Evolutionary conservation across 495 filamentous ascomycete species (phyloP).

Genomic region (Podospora bellae-mahoneyi): DNA sequence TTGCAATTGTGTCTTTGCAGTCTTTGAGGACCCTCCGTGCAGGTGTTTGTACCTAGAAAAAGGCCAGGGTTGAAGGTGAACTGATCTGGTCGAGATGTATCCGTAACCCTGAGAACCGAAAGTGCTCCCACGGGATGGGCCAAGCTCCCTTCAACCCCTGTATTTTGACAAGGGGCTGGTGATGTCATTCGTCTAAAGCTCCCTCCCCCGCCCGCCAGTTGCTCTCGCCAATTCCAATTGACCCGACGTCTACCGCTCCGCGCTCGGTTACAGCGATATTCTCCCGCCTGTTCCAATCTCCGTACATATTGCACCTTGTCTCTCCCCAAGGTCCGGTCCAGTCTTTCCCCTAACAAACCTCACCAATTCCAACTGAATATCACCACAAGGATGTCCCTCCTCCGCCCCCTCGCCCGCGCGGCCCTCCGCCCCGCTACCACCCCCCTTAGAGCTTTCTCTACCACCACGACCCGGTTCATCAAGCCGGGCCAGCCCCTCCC

Average conservation of each 20-base stretch:
- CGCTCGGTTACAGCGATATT: neutral
- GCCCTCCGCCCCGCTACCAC: conserved; percentile 15
- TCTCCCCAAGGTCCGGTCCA: no score
- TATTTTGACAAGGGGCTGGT: neutral
- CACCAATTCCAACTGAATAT: neutral
- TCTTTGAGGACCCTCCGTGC: neutral
- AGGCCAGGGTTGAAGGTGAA: no score
- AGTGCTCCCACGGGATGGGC: no score
- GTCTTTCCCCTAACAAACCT: neutral
- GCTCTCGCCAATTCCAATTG: neutral
- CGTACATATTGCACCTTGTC: no score
- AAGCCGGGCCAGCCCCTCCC: conserved; percentile 61
- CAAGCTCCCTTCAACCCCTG: neutral
- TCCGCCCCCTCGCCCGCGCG: conserved; percentile 13
- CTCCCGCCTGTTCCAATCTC: neutral
- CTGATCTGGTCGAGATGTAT: no score
- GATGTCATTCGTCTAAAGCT: neutral
- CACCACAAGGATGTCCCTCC: conserved; percentile 8
- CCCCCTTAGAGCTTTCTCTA: conserved; percentile 49
- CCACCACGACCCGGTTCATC: conserved; percentile 48
- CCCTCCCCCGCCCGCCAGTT: neutral
- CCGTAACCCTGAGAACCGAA: no score
- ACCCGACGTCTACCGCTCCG: neutral
- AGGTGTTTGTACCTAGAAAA: no score
- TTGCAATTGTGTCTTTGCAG: neutral